phyloP scores from a whole-genome alignment of 306 rosid genomes.

The Cicer chorassanicum region DNA sequence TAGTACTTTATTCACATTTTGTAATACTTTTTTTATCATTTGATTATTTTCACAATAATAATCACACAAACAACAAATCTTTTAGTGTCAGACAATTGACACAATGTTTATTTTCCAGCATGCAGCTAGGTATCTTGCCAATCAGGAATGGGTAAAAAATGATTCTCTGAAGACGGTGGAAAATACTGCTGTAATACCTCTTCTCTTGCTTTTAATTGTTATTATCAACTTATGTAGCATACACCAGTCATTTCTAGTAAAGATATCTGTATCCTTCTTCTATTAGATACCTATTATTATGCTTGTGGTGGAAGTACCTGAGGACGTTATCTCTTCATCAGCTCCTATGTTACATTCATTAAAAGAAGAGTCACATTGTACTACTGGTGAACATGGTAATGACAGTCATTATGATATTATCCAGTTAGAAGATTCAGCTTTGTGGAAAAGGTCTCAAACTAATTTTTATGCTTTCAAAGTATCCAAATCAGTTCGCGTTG shows the following conservation, averaged over 20 bases:
- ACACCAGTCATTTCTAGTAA: conserved; percentile 23
- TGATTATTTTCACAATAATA: conserved; percentile 20
- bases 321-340: conserved; percentile 63
- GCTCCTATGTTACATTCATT: conserved; percentile 74
- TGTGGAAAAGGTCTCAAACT: conserved; percentile 61
- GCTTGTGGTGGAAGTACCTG: conserved; percentile 97
- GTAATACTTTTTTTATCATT: neutral
- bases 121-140: conserved; percentile 96
- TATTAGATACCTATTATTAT: conserved; percentile 88
- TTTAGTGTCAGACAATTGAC: conserved; percentile 38
- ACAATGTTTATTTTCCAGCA: conserved; percentile 63
- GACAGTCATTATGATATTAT: conserved; percentile 54
- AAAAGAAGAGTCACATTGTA: conserved; percentile 63
- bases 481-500: conserved; percentile 82
- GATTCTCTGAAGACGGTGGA: conserved; percentile 94
- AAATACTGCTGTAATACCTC: conserved; percentile 84
- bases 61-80: neutral
- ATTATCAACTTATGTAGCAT: conserved; percentile 25
- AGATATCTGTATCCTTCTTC: conserved; percentile 44
- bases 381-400: conserved; percentile 55
- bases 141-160: conserved; percentile 94
- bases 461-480: conserved; percentile 52
- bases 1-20: conserved; percentile 9
- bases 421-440: conserved; percentile 63
- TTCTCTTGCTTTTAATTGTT: conserved; percentile 42